These are phyloP conservation scores for Emmonsia crescens DNA, from an alignment of 2,329 filamentous ascomycete species.

Conservation along the genomic window DNA sequence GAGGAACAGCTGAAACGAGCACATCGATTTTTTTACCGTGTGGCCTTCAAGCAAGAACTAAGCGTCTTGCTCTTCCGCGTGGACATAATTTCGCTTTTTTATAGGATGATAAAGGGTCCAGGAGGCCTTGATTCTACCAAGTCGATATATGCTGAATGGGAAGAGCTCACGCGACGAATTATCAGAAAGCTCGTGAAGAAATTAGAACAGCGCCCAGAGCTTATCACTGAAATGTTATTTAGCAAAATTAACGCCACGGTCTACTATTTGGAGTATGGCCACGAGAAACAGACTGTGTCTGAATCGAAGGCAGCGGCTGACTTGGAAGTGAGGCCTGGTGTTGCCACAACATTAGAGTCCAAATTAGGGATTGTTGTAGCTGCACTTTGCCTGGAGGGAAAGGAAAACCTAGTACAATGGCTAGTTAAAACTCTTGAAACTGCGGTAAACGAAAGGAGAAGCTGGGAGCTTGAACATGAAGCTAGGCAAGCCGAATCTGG, in stretches of 20 bases:
- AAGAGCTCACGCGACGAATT: conserved; percentile 76
- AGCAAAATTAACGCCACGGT: conserved; percentile 77
- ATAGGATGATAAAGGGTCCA: conserved; percentile 85
- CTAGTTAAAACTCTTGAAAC: conserved; percentile 58
- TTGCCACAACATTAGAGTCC: conserved; percentile 51
- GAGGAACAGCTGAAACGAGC: conserved; percentile 75
- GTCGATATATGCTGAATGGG: conserved; percentile 74
- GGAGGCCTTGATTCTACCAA: conserved; percentile 58
- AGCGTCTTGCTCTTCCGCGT: conserved; percentile 79
- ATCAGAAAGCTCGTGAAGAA: conserved; percentile 73
- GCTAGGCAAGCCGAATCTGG: conserved; percentile 40
- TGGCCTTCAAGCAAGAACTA: conserved; percentile 91
- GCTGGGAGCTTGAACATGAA: conserved; percentile 64
- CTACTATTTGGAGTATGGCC: conserved; percentile 82
- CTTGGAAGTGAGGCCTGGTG: conserved; percentile 65
- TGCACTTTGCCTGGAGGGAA: conserved; percentile 67
- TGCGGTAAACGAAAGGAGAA: conserved; percentile 61
- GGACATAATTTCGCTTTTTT: conserved; percentile 79
- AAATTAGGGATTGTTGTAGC: conserved; percentile 73
- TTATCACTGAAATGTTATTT: conserved; percentile 87
- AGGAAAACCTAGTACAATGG: conserved; percentile 69
- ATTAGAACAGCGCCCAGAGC: conserved; percentile 70
- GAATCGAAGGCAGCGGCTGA: conserved; percentile 63
- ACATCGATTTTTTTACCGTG: conserved; percentile 86
- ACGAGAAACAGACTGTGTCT: conserved; percentile 65